Evolutionary conservation across 73 alveolate genomes (phyloP).

Genomic region (Tetrahymena malaccensis): DNA sequence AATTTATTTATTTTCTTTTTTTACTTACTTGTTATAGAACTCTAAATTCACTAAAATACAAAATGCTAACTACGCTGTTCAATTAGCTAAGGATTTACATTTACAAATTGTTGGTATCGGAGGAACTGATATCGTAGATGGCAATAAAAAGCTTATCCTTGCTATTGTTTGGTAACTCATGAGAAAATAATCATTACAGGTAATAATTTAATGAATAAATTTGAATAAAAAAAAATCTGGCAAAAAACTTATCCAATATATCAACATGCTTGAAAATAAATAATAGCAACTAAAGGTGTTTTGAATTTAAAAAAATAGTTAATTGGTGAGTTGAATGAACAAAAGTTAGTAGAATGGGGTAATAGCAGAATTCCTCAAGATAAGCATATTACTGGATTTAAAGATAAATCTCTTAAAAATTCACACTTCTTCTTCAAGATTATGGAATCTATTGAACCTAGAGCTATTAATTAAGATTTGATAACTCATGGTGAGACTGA

Average conservation of each 20-base stretch:
- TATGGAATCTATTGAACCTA: slow-evolving; percentile 82
- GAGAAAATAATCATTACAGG: slow-evolving; percentile 62
- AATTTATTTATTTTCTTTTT: slow-evolving; percentile 10
- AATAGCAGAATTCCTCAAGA: slow-evolving; percentile 56
- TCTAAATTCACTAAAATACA: slow-evolving; percentile 32
- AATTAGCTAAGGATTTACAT: slow-evolving; percentile 67
- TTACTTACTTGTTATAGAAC: not conserved
- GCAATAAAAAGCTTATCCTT: slow-evolving; percentile 78
- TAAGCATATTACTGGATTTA: slow-evolving; percentile 45
- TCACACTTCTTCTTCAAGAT: slow-evolving; percentile 74
- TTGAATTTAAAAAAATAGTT: not conserved
- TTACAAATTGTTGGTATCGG: slow-evolving; percentile 71
- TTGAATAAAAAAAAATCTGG: not conserved
- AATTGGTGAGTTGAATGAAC: slow-evolving; percentile 40
- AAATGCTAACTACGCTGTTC: slow-evolving; percentile 76
- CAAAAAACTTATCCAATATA: not conserved
- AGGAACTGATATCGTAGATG: slow-evolving; percentile 76
- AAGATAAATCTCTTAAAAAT: slow-evolving; percentile 56
- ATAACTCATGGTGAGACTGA: slow-evolving; percentile 80
- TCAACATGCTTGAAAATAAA: not conserved
- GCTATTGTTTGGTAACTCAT: slow-evolving; percentile 92
- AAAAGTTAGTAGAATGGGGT: slow-evolving; percentile 61
- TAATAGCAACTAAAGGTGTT: not conserved
- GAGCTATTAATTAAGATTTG: slow-evolving; percentile 82
- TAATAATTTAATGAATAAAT: not conserved